phyloP scores from a whole-genome alignment of 2,329 filamentous ascomycete genomes.

The Periglandula ipomoeae region DNA sequence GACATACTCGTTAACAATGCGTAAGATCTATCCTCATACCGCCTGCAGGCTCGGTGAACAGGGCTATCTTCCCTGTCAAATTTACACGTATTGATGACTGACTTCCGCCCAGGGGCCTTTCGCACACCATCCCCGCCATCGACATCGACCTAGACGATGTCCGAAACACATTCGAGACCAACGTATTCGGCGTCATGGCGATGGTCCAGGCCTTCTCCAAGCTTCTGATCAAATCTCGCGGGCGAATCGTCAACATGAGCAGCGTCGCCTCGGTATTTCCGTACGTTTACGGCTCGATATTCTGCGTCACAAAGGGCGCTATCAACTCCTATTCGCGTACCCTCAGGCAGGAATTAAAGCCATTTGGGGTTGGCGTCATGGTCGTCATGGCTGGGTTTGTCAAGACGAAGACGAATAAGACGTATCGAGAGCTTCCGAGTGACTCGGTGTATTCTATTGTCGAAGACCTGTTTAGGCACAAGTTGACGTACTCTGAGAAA shows the following conservation, averaged over 20 bases:
- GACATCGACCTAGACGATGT: constrained; percentile 19
- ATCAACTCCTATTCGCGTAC: not conserved
- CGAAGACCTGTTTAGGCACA: not conserved
- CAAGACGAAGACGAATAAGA: not conserved
- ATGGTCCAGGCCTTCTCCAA: constrained; percentile 13
- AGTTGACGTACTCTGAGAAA: not conserved
- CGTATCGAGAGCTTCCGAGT: not conserved
- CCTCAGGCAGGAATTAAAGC: constrained; percentile 8
- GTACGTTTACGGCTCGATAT: constrained; percentile 11
- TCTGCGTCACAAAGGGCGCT: constrained; percentile 16
- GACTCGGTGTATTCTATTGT: not conserved
- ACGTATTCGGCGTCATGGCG: constrained; percentile 27
- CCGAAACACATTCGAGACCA: constrained; percentile 32
- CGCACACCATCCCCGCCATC: constrained; percentile 14
- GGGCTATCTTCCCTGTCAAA: not conserved
- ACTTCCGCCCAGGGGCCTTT: not conserved
- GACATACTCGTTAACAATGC: constrained; percentile 2
- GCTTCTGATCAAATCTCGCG: constrained; percentile 14
- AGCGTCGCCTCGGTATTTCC: constrained; percentile 15
- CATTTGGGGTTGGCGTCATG: constrained; percentile 10
- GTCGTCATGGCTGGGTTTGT: not conserved
- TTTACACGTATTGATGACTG: no score
- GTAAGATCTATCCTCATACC: no score
- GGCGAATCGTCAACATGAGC: constrained; percentile 17
- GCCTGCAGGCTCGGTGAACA: no score